phyloP scores from a whole-genome alignment of 2,329 filamentous ascomycete species.

The Fusarium mangiferae region DNA sequence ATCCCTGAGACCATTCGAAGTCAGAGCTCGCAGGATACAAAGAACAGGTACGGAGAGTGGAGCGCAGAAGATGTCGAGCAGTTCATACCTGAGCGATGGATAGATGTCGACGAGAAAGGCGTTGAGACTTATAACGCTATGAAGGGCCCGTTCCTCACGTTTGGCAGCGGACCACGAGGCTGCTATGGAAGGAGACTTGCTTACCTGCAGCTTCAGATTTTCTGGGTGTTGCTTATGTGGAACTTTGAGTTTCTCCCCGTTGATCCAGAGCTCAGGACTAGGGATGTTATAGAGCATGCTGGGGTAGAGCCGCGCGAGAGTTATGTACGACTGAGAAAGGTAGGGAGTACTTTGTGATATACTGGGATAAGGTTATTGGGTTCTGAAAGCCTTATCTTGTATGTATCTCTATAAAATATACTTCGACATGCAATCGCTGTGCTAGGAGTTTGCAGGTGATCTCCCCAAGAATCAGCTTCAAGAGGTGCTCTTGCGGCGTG shows the following conservation, averaged over 20 bases:
- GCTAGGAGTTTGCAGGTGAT: too few relatives aligned
- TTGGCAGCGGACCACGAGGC: not conserved
- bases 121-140: not conserved
- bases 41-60: not conserved
- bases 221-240: not conserved
- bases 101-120: not conserved
- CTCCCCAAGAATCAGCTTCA: too few relatives aligned
- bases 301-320: not conserved
- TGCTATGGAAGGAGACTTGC: not conserved
- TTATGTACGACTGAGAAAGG: not conserved
- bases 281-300: not conserved
- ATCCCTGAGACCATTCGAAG: not conserved
- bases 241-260: not conserved
- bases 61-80: not conserved
- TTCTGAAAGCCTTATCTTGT: too few relatives aligned
- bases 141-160: not conserved
- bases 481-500: too few relatives aligned
- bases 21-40: not conserved
- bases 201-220: not conserved
- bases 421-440: too few relatives aligned
- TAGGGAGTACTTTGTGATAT: not conserved
- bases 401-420: too few relatives aligned
- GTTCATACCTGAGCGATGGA: not conserved
- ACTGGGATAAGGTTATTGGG: too few relatives aligned
- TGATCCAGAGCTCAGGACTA: not conserved